Evolutionary conservation across 805 yeast species (phyloP).

Genomic region (Saccharomycopsis javanensis): DNA sequence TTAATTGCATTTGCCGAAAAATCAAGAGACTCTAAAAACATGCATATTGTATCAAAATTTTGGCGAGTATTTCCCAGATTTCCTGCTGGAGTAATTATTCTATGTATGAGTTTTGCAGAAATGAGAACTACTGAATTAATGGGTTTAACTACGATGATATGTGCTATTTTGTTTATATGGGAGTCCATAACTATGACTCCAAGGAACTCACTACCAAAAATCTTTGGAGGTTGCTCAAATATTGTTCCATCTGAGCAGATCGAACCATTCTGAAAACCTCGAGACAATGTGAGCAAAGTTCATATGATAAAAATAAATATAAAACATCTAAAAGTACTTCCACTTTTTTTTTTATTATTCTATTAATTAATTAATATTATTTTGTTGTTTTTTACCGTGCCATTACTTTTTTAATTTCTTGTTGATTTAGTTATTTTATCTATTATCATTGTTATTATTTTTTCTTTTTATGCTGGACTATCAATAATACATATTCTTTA

Average conservation of each 20-base stretch:
- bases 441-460: no score
- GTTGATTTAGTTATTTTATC: no score
- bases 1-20: conserved; percentile 37
- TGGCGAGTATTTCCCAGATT: conserved; percentile 33
- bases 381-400: no score
- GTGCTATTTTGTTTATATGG: conserved; percentile 28
- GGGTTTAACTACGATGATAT: conserved; percentile 34
- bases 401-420: no score
- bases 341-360: no score
- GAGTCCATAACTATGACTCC: conserved; percentile 30
- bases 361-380: no score
- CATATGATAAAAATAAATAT: no score
- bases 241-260: not conserved
- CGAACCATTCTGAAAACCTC: no score
- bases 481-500: no score
- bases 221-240: conserved; percentile 8
- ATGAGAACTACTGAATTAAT: conserved; percentile 31
- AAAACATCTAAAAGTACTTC: no score
- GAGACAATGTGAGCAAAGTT: no score
- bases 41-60: conserved; percentile 27
- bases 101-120: conserved; percentile 37
- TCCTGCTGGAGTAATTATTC: conserved; percentile 32
- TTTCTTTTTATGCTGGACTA: no score
- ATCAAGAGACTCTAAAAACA: conserved; percentile 31
- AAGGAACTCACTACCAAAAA: conserved; percentile 6